phyloP scores from a whole-genome alignment of 2,329 filamentous ascomycete genomes.

The Monosporascus sp. region DNA sequence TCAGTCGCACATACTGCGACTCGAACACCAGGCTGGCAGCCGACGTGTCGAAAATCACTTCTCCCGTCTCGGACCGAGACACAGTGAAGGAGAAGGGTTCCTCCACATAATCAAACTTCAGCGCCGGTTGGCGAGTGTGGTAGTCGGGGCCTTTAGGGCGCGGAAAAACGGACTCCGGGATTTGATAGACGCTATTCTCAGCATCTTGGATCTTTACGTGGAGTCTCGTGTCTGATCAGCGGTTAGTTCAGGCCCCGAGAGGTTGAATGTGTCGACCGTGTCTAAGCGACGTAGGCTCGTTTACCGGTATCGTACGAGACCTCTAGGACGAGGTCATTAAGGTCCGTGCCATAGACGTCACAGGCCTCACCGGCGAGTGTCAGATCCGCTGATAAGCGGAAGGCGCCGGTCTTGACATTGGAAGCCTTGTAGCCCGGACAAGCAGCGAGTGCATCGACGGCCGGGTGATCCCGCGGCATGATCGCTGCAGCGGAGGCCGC shows the following conservation, averaged over 20 bases:
- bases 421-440: conserved; percentile 59
- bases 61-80: conserved; percentile 28
- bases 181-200: conserved; percentile 65
- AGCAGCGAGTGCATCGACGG: conserved; percentile 27
- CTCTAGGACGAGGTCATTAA: conserved; percentile 54
- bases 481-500: conserved; percentile 21
- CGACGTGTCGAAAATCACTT: conserved; percentile 65
- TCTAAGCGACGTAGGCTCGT: background rate
- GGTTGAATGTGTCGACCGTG: background rate
- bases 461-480: conserved; percentile 15
- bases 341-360: conserved; percentile 64
- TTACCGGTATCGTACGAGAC: conserved; percentile 58
- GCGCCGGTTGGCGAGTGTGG: conserved; percentile 14
- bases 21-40: conserved; percentile 66
- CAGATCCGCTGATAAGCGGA: conserved; percentile 56
- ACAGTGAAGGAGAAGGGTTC: conserved; percentile 37
- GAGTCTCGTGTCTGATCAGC: conserved; percentile 52
- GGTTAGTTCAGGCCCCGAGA: conserved; percentile 2
- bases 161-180: conserved; percentile 63
- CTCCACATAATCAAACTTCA: conserved; percentile 29
- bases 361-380: conserved; percentile 58
- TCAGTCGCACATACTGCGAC: conserved; percentile 68
- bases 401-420: conserved; percentile 44
- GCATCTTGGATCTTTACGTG: conserved; percentile 71
- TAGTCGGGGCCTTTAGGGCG: conserved; percentile 38